Evolutionary conservation across 2,329 filamentous ascomycete genomes (phyloP), one percentile per base, ranked within the genome.

Genomic region (Microsporum ferrugineum): DNA sequence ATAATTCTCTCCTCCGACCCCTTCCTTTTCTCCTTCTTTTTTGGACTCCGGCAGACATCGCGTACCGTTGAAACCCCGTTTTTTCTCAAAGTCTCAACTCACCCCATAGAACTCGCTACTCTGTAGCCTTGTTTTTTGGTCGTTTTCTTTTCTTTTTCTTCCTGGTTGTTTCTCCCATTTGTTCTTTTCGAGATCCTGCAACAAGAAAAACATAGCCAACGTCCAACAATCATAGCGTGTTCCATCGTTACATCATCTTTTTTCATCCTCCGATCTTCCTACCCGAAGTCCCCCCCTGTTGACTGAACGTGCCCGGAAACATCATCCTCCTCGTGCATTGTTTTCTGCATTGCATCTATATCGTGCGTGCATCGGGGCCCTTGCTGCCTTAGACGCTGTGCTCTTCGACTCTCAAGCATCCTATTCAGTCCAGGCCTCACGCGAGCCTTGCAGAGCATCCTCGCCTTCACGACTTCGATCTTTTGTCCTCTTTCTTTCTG

Each of bases 101-200:
- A 5, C 45, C 27, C 23, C 2, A 2, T 31, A 49, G 45, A 47
- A 14, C 23, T 55, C 17, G 29, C 33, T 36, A 55, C 49, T 33
- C 10, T 55, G 39, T 43, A 34, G 49, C 49, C 49, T 34, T 36
- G 49, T n/a, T 55, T 55, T 34, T 55, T 31, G 49, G 31, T 55
- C 2, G 31, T 34, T 34, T 36, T 55, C 31, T 31, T 55, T 55
- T 33, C 31, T 55, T 29, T 17, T 55, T 36, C 31, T 62, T 61
- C 61, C 60, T 36, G 55, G 58, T 51, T 53, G 58, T 59, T 41
- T 59, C 60, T 60, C 60, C 55, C 43, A 23, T 23, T 23, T 23
- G 49, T 33, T 58, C 61, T 57, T 59, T 34, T 61, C 60, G 59
- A 45, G 59, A 57, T 63, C 63, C n/a, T 34, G 8, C 41, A 55